Evolutionary conservation across 345 rosid species (phyloP).

Genomic region (Abelmoschus esculentus): DNA sequence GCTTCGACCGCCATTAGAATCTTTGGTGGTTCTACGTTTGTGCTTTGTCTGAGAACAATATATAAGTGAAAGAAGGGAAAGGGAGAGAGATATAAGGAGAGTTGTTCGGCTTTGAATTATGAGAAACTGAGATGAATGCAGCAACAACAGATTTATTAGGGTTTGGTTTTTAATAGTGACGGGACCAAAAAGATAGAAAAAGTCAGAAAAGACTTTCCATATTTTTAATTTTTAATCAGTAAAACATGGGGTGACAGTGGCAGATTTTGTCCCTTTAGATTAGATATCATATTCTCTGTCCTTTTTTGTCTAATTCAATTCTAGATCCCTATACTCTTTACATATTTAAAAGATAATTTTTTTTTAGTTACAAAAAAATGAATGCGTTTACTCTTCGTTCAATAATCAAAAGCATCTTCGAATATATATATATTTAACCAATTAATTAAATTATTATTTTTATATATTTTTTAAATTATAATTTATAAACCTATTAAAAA

Average conservation of each 20-base stretch:
- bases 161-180: slow-evolving; percentile 17
- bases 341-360: neutral
- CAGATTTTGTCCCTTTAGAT: slow-evolving; percentile 13
- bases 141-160: slow-evolving; percentile 11
- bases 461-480: too few relatives aligned
- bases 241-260: slow-evolving; percentile 8
- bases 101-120: slow-evolving; percentile 19
- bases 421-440: too few relatives aligned
- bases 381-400: too few relatives aligned
- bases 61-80: neutral
- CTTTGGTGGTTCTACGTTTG: slow-evolving; percentile 14
- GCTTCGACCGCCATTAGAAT: slow-evolving; percentile 51
- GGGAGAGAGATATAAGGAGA: slow-evolving; percentile 9
- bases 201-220: slow-evolving; percentile 27
- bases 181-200: neutral
- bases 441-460: too few relatives aligned
- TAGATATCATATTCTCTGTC: neutral
- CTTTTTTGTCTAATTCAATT: neutral
- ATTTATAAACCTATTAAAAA: too few relatives aligned
- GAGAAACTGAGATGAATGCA: neutral
- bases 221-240: slow-evolving; percentile 8
- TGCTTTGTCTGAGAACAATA: neutral
- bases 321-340: neutral
- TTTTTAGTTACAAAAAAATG: too few relatives aligned
- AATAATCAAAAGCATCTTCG: too few relatives aligned